Percentiles rank a stretch among this genome's conserved stretches.
These are phyloP conservation scores for Tarenaya hassleriana DNA, from an alignment of 345 rosid genomes.

Conservation along the genomic window DNA sequence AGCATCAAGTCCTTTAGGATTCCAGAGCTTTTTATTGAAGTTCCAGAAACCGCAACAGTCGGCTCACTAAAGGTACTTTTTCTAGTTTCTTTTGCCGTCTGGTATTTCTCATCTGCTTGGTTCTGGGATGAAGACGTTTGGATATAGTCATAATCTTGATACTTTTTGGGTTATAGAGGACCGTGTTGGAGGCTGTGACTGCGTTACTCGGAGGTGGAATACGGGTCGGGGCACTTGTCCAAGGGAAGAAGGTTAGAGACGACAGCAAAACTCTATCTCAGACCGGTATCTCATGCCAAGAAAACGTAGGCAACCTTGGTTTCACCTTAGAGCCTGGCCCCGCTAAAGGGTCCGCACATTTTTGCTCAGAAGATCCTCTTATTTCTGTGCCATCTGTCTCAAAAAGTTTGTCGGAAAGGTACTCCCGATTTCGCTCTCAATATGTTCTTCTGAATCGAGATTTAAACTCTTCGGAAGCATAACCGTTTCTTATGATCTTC, in stretches of 20 bases:
- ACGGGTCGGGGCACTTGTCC: slow-evolving; percentile 67
- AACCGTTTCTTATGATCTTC: slow-evolving; percentile 17
- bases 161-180: slow-evolving; percentile 46
- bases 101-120: background rate
- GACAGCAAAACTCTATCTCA: slow-evolving; percentile 69
- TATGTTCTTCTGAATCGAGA: background rate
- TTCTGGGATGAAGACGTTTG: background rate
- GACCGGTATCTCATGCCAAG: slow-evolving; percentile 62
- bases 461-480: slow-evolving; percentile 19
- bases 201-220: slow-evolving; percentile 73
- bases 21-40: slow-evolving; percentile 85
- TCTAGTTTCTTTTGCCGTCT: slow-evolving; percentile 7
- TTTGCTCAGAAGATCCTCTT: slow-evolving; percentile 40
- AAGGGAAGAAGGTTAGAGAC: slow-evolving; percentile 90
- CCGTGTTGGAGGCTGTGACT: slow-evolving; percentile 77
- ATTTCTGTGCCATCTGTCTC: slow-evolving; percentile 30
- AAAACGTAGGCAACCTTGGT: slow-evolving; percentile 56
- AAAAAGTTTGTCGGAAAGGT: slow-evolving; percentile 43
- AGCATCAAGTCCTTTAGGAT: slow-evolving; percentile 82
- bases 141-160: background rate
- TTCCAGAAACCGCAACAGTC: slow-evolving; percentile 76
- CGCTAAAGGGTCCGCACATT: slow-evolving; percentile 29
- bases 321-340: slow-evolving; percentile 72
- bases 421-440: slow-evolving; percentile 18
- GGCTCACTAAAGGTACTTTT: slow-evolving; percentile 76